phyloP scores from a whole-genome alignment of 2,329 filamentous ascomycete species.

The Alternaria brassicicola region DNA sequence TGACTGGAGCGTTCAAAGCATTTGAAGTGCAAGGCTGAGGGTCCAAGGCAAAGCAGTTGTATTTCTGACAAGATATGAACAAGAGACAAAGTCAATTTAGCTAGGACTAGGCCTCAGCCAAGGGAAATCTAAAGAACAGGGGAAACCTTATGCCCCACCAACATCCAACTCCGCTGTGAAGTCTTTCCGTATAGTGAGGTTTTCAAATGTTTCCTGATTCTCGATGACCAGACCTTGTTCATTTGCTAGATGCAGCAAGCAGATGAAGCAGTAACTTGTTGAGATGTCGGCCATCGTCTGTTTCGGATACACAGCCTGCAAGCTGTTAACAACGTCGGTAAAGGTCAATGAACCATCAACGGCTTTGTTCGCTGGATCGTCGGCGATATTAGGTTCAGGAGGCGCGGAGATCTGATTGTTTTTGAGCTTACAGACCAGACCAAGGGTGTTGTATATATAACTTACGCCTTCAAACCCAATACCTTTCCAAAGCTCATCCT shows the following conservation, averaged over 20 bases:
- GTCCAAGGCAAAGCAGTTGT: too few relatives aligned
- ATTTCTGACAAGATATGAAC: too few relatives aligned
- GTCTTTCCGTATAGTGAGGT: constrained; percentile 58
- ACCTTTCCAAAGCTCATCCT: constrained; percentile 69
- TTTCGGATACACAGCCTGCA: constrained; percentile 85
- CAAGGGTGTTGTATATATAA: background rate
- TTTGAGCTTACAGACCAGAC: constrained; percentile 15
- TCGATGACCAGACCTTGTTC: constrained; percentile 86
- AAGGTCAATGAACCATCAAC: constrained; percentile 73
- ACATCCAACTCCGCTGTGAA: constrained; percentile 50
- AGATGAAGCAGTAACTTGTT: constrained; percentile 92
- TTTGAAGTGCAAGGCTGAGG: too few relatives aligned
- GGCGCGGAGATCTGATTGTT: constrained; percentile 27
- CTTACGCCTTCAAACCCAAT: constrained; percentile 59
- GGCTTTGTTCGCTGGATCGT: constrained; percentile 48
- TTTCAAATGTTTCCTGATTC: constrained; percentile 60
- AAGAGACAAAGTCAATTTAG: too few relatives aligned
- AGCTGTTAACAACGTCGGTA: constrained; percentile 86
- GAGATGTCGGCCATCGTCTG: constrained; percentile 91
- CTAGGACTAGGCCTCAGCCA: too few relatives aligned
- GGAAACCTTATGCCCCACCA: constrained; percentile 14
- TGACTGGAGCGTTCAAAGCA: too few relatives aligned
- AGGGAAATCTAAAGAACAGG: background rate
- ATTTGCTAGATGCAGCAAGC: constrained; percentile 86
- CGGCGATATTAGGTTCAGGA: constrained; percentile 16